Conservation (phyloP, 2,329 filamentous ascomycete species). For the Colletotrichum scovillei region DNA sequence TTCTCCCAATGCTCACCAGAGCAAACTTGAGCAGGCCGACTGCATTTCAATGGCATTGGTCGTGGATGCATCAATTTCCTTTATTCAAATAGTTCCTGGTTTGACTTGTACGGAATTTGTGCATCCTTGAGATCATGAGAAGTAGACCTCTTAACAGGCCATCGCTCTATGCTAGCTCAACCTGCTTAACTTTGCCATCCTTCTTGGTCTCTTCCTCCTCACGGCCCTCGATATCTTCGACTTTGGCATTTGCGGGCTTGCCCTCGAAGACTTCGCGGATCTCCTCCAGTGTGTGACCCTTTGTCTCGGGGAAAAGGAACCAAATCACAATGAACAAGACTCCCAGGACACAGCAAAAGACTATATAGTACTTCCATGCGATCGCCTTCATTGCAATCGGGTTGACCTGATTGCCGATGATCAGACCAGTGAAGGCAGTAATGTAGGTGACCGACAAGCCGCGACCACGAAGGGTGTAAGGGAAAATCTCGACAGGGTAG, state of each 20-base stretch:
- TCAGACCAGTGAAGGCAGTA: constrained; percentile 42
- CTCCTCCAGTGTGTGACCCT: constrained; percentile 39
- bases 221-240: background rate
- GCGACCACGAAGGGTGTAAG: constrained; percentile 35
- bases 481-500: constrained; percentile 38
- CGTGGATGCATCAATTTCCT: too few relatives aligned
- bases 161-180: constrained; percentile 2
- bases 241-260: background rate
- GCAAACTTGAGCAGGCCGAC: too few relatives aligned
- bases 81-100: too few relatives aligned
- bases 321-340: constrained; percentile 38
- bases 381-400: constrained; percentile 52
- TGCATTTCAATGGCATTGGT: too few relatives aligned
- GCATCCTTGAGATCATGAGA: too few relatives aligned
- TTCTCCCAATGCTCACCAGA: too few relatives aligned
- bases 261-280: constrained; percentile 34
- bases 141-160: too few relatives aligned
- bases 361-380: constrained; percentile 39
- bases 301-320: constrained; percentile 44
- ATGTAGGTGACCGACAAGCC: constrained; percentile 35
- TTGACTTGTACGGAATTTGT: too few relatives aligned
- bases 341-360: constrained; percentile 36
- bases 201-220: background rate
- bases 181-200: background rate
- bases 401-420: constrained; percentile 51